Base-by-base conservation (phyloP, 371 early-diverging fungal species). In the Basidiobolus heterosporus region DNA sequence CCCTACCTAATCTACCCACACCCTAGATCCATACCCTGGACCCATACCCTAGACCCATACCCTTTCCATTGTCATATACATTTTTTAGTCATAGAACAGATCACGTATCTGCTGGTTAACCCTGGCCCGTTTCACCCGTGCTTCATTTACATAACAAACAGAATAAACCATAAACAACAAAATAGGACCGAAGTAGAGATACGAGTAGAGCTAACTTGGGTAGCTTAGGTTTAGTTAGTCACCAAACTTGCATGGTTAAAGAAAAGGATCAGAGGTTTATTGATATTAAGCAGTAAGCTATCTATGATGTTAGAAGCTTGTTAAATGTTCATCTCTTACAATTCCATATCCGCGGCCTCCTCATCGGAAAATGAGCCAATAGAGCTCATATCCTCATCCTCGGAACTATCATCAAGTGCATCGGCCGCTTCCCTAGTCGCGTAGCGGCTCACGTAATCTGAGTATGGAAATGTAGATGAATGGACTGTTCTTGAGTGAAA, bases 351-450 rank as follows among this genome's bases (percentile, higher is more conserved):
- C 39, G 72, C 61, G 7, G 77, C 73, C 48, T 83, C 85, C 46
- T 87, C 87, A 35, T 82, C 82, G 23, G 82, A 76, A 49, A 79
- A 82, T 37, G 74, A 76, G 20, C 69, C 81, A n/a, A 81, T 69
- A 3, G 80, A 81, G 50, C 82, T 83, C 76, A 74, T 70, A 50
- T 82, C 84, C 14, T 82, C 84, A 13, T 75, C 82, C 19, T 75
- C 75, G 17, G 73, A 72, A 50, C 71, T 73, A 23, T 86, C 83
- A 9, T 75, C 75, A 17, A 78, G 81, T 41, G 79, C 82, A 49
- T 87, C 91, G 5, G 76, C 80, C 6, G 85, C 88, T 52, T 88
- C 91, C 57, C 80, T 86, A 41, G 88, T 85, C 20, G 91, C 91
- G 61, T 77, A 85, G 40, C 79, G 69, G n/a, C 59, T 24, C 1